Evolutionary conservation across 1,284 basidiomycete species (phyloP), one percentile per base, ranked within the genome.

Genomic region (Afroboletus lepidellus): DNA sequence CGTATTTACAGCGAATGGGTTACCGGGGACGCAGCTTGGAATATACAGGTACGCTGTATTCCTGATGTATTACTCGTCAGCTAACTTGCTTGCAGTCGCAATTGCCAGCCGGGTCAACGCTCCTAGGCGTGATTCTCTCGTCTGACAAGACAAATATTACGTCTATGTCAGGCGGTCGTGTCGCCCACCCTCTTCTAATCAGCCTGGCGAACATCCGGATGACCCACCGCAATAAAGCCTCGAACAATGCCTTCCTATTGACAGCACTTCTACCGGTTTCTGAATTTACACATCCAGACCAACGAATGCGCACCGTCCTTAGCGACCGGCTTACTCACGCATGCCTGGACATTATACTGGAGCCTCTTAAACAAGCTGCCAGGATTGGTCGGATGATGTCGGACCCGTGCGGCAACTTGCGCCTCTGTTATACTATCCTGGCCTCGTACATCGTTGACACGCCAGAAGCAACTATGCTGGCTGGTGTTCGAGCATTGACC

Each of bases 301-400:
- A 27, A 16, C 9, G n/a, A 8, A 29, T 41, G 9, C 3, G 18
- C 11, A 12, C 6, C 2, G n/a, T 41, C 25, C 18, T 41, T n/a
- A n/a, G 12, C 5, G 41, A 27, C 7, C 3, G 24, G 8, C 41
- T 41, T 5, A 29, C 29, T 9, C 41, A 37, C 8, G 18, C 20
- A 7, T 37, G 38, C 15, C 21, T 39, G 1, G 38, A 39, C 38
- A 23, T 69, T 9, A 51, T 73, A 8, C 54, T 66, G 3, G 13
- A 54, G 9, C 66, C 68, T 1, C 59, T 73, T n/a, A 73, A 72
- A 37, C 51, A 39, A 5, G 67, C 65, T 0, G 67, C 62, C 16
- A 8, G 42, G 8, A 39, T 60, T 1, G 65, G 71, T 0, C 24
- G 52, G 1, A 63, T 66, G 53, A 62, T 73, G 62, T 33, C 60